Conservation (phyloP, 2,329 filamentous ascomycete species). For the Zymoseptoria crescenta region DNA sequence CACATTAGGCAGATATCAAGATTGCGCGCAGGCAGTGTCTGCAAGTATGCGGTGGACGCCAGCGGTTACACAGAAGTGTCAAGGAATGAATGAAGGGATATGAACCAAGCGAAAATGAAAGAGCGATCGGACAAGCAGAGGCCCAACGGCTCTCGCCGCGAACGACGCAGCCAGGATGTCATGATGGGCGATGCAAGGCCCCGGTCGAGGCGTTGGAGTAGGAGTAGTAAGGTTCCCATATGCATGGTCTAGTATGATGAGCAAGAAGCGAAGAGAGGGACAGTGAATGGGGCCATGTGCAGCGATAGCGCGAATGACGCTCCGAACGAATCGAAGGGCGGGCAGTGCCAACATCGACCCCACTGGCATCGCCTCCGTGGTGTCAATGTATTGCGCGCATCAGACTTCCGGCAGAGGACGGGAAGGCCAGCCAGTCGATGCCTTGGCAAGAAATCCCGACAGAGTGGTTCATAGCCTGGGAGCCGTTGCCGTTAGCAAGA, state of each 20-base stretch:
- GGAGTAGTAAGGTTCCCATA: background rate
- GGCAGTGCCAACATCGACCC: background rate
- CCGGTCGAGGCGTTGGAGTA: background rate
- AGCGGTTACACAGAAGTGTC: background rate
- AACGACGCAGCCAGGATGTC: background rate
- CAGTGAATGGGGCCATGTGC: background rate
- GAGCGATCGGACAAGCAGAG: background rate
- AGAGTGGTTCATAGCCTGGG: background rate
- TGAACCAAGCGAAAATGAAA: background rate
- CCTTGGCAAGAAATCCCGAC: background rate
- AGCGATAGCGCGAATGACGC: background rate
- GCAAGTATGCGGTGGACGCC: background rate
- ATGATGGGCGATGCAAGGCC: background rate
- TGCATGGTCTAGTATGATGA: background rate
- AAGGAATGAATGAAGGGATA: background rate
- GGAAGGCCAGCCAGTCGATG: background rate
- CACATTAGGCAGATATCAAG: background rate
- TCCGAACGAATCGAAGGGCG: background rate
- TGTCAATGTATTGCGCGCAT: background rate
- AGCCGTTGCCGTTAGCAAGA: too few species aligned
- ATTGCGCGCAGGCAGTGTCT: background rate
- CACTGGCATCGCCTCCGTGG: background rate
- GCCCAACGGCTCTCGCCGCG: background rate
- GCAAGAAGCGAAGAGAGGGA: background rate
- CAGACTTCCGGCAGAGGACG: background rate